These are phyloP conservation scores for Coniochaeta sp. DNA, from an alignment of 2,329 filamentous ascomycete genomes.

Conservation along the genomic window DNA sequence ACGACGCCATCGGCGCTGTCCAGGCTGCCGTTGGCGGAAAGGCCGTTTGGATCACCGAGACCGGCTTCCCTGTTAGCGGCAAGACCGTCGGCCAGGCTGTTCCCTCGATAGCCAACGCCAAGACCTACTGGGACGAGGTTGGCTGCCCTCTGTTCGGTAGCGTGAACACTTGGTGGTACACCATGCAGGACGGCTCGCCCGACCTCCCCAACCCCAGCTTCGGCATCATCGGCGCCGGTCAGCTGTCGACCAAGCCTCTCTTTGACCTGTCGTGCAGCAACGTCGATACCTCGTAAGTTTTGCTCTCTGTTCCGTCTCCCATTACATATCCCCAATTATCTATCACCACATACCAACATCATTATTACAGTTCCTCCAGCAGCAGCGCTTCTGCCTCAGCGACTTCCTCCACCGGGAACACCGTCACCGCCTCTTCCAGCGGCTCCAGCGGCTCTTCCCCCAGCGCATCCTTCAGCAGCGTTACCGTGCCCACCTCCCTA, in stretches of 20 bases:
- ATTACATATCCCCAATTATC: background rate
- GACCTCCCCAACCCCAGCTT: constrained; percentile 61
- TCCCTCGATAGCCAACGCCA: constrained; percentile 59
- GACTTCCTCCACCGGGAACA: constrained; percentile 11
- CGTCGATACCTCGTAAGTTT: constrained; percentile 17
- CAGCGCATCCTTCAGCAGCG: too few relatives aligned
- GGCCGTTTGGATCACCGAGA: constrained; percentile 81
- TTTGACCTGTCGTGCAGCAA: constrained; percentile 56
- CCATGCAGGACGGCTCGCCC: constrained; percentile 59
- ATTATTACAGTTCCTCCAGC: constrained; percentile 7
- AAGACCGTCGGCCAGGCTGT: constrained; percentile 53
- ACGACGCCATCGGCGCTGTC: constrained; percentile 56
- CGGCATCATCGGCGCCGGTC: constrained; percentile 55
- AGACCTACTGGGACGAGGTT: constrained; percentile 74
- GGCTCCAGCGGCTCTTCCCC: too few relatives aligned
- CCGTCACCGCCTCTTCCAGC: constrained; percentile 8
- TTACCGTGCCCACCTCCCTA: background rate
- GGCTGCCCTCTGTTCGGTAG: constrained; percentile 64
- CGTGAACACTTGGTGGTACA: constrained; percentile 70
- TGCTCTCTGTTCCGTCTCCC: constrained; percentile 1
- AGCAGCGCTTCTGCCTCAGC: constrained; percentile 15
- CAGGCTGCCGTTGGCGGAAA: constrained; percentile 54
- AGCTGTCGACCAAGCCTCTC: constrained; percentile 46
- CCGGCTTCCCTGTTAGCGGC: constrained; percentile 76
- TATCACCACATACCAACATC: constrained; percentile 2